Evolutionary conservation across 352 stramenopile species (phyloP).

Genomic region (Phytopythium boreale): DNA sequence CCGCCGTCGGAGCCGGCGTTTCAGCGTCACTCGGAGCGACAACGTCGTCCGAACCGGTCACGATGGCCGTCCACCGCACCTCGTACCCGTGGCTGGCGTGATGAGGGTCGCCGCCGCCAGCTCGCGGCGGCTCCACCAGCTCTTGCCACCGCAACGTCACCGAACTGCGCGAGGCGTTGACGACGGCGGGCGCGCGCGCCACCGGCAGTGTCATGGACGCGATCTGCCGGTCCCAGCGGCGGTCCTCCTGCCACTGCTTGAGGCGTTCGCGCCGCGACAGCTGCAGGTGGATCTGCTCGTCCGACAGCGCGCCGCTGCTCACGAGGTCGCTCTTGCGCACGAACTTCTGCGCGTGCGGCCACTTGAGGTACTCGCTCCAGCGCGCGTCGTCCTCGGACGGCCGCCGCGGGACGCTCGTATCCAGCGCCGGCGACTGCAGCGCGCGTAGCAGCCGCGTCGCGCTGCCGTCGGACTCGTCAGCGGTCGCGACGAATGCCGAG

Average conservation of each 20-base stretch:
- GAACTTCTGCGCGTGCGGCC: constrained; percentile 51
- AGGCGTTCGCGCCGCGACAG: constrained; percentile 70
- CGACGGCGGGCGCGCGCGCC: constrained; percentile 47
- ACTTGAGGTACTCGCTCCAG: constrained; percentile 57
- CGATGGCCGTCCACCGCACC: constrained; percentile 37
- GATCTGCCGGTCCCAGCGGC: constrained; percentile 62
- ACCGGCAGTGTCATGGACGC: constrained; percentile 68
- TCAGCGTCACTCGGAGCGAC: background rate
- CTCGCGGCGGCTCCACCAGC: constrained; percentile 52
- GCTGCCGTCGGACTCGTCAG: constrained; percentile 8
- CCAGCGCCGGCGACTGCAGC: constrained; percentile 49
- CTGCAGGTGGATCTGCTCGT: constrained; percentile 31
- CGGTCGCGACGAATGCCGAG: constrained; percentile 39
- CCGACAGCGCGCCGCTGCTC: constrained; percentile 18
- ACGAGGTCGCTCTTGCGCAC: constrained; percentile 32
- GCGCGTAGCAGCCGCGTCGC: constrained; percentile 25
- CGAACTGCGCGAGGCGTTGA: constrained; percentile 52
- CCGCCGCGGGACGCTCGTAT: constrained; percentile 54
- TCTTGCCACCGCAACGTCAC: constrained; percentile 73
- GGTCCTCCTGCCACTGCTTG: constrained; percentile 80
- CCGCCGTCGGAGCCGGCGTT: constrained; percentile 1
- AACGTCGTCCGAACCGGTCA: background rate
- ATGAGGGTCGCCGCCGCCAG: constrained; percentile 18
- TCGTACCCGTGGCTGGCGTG: constrained; percentile 71
- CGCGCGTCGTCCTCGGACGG: constrained; percentile 24